A percentile compares a stretch with the other conserved stretches of the same genome.
These are phyloP conservation scores for Neoscytalidium dimidiatum DNA, from an alignment of 2,329 filamentous ascomycete genomes.

Conservation along the genomic window DNA sequence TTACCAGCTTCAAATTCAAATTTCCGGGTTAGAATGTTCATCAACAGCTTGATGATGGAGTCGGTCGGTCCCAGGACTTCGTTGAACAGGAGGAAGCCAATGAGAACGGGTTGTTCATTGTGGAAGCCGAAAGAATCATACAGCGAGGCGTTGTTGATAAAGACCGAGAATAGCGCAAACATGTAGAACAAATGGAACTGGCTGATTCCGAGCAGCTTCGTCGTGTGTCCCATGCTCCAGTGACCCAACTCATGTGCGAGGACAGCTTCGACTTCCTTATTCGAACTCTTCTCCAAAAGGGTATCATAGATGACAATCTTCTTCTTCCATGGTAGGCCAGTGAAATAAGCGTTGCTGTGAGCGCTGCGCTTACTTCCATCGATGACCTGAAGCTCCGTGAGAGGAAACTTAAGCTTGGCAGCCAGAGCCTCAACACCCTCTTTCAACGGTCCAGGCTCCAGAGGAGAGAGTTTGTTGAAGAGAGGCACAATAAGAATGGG, in stretches of 20 bases:
- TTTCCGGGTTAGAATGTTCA: slow-evolving; percentile 92
- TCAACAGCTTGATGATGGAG: slow-evolving; percentile 87
- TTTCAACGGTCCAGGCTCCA: slow-evolving; percentile 86
- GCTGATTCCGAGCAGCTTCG: slow-evolving; percentile 77
- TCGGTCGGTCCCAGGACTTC: slow-evolving; percentile 95
- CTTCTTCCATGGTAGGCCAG: slow-evolving; percentile 98
- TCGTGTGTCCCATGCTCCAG: slow-evolving; percentile 96
- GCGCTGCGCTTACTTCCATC: slow-evolving; percentile 86
- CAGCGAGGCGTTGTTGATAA: slow-evolving; percentile 91
- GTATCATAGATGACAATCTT: slow-evolving; percentile 99
- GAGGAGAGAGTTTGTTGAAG: slow-evolving; percentile 96
- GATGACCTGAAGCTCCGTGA: slow-evolving; percentile 92
- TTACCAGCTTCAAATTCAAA: slow-evolving; percentile 92
- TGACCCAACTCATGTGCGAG: slow-evolving; percentile 95
- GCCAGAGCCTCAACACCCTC: slow-evolving; percentile 83
- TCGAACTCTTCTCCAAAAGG: slow-evolving; percentile 89
- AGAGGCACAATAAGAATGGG: slow-evolving; percentile 90
- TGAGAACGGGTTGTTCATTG: slow-evolving; percentile 83
- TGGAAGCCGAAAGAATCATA: slow-evolving; percentile 91
- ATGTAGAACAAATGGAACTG: slow-evolving; percentile 95
- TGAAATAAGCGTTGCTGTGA: slow-evolving; percentile 94
- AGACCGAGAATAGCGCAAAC: slow-evolving; percentile 93
- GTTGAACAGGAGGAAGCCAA: slow-evolving; percentile 96
- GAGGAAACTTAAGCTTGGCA: slow-evolving; percentile 81
- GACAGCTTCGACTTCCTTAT: slow-evolving; percentile 91